phyloP scores from a whole-genome alignment of 1,284 basidiomycete genomes.

The Abortiporus biennis region DNA sequence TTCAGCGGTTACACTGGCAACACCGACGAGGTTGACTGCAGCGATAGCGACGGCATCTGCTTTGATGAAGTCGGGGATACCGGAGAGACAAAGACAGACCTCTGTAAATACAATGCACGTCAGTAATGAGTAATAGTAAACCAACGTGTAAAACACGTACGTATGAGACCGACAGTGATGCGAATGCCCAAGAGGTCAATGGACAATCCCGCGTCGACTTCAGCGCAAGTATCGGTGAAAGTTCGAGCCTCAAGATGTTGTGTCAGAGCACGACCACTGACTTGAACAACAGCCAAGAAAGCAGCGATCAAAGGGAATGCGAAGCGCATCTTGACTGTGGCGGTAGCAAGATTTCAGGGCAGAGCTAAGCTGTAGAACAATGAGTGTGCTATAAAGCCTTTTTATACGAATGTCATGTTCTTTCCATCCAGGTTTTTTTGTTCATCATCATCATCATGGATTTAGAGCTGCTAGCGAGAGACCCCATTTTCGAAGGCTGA shows the following conservation, averaged over 20 bases:
- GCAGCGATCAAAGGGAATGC: constrained; percentile 3
- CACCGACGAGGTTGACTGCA: constrained; percentile 28
- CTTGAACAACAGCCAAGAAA: constrained; percentile 6
- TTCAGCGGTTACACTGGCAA: constrained; percentile 19
- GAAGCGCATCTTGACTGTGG: constrained; percentile 10
- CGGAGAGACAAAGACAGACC: constrained; percentile 34
- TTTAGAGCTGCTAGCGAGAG: too few relatives aligned
- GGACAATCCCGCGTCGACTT: constrained; percentile 27
- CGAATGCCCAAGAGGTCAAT: constrained; percentile 24
- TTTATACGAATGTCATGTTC: neutral
- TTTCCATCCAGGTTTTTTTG: too few relatives aligned
- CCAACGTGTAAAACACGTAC: constrained; percentile 7
- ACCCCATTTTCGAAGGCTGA: too few relatives aligned
- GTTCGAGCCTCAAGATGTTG: constrained; percentile 12
- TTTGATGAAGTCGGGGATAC: constrained; percentile 27
- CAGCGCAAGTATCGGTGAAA: constrained; percentile 33
- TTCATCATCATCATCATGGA: too few relatives aligned
- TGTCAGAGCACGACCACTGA: constrained; percentile 10
- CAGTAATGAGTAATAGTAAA: neutral
- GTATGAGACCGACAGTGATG: constrained; percentile 27
- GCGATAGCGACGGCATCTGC: constrained; percentile 24
- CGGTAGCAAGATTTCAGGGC: neutral
- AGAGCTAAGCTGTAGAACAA: neutral
- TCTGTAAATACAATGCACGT: constrained; percentile 18
- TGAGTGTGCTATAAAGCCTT: neutral